Base-by-base conservation (phyloP, 1,139 yeast species). In the Diutina catenulata region DNA sequence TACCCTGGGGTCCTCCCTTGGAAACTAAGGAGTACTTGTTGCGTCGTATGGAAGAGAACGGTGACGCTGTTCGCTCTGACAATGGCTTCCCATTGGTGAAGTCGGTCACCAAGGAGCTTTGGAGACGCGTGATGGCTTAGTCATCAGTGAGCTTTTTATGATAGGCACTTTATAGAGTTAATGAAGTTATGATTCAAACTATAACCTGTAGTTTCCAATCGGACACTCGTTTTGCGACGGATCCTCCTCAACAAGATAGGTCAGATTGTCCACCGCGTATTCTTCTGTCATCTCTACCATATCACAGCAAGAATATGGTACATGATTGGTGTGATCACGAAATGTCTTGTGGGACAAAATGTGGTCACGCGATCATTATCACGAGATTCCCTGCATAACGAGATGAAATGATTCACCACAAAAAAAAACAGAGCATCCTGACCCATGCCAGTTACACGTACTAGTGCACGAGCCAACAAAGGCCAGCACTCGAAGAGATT, bases 1-100 rank as follows among this genome's bases (percentile, higher is more conserved):
- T 91, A 46, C 94, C 97, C 14, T 91, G 97, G 96, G 97, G 97
- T 8, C 97, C 97, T 28, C 94, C 95, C 41, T 62, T 76, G 48
- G 97, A 91, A 61, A 87, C 96, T 41, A 86, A 84, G 62, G 94
- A 86, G 49, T 91, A 91, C 56, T 64, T 91, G 48, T 67, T 80
- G 46, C 80, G 98, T 67, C 75, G 98, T 61, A 68, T 91, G 47
- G 96, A 88, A 61, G 98, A 91, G 63, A 91, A 91, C 52, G 95
- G 95, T 24, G 96, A 88, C 59, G 95, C 97, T 11, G 95, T 87
- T 7, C 79, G 93, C 62, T 68, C 69, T 41, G 94, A 83, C 56
- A 86, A 84, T 45, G 96, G 96, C 28, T 76, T 80, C 73, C 80
- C 80, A 33, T 68, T 82, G 51, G 68, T 81, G 37, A 74, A 68